A percentile compares a stretch with the other conserved stretches of the same genome.
Evolutionary conservation across 225 moss, liverwort and hornwort species (phyloP).

Genomic region (Thuidium tamariscinum): DNA sequence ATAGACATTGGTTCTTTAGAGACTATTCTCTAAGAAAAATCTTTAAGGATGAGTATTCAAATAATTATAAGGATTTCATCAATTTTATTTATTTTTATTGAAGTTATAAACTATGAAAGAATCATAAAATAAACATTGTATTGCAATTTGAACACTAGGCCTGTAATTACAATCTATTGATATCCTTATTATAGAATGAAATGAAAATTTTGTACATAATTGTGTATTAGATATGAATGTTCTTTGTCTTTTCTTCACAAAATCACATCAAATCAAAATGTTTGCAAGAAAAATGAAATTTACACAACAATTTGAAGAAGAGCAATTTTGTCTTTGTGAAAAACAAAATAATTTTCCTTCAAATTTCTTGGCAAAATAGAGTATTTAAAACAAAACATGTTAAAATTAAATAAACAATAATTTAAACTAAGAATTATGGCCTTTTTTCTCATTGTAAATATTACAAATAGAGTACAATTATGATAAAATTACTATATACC

Average conservation of each 20-base stretch:
- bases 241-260: background rate
- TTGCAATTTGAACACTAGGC: background rate
- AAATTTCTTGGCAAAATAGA: background rate
- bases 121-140: fast-evolving
- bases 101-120: too few relatives aligned
- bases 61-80: too few relatives aligned
- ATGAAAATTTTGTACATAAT: background rate
- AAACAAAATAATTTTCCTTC: fast-evolving
- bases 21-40: background rate
- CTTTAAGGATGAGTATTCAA: fast-evolving
- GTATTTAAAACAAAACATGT: background rate
- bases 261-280: background rate
- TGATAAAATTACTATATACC: too few relatives aligned
- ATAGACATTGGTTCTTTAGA: too few relatives aligned
- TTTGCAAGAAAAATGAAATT: too few relatives aligned
- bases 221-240: background rate
- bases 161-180: background rate
- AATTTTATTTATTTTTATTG: too few relatives aligned
- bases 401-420: background rate
- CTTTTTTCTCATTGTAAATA: background rate
- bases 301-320: too few relatives aligned
- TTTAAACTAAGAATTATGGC: background rate
- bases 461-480: background rate
- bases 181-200: background rate
- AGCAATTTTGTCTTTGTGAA: fast-evolving